Percentiles rank a stretch among this genome's conserved stretches.
These are phyloP conservation scores for Neurospora sp. DNA, from an alignment of 495 filamentous ascomycete species.

Conservation along the genomic window DNA sequence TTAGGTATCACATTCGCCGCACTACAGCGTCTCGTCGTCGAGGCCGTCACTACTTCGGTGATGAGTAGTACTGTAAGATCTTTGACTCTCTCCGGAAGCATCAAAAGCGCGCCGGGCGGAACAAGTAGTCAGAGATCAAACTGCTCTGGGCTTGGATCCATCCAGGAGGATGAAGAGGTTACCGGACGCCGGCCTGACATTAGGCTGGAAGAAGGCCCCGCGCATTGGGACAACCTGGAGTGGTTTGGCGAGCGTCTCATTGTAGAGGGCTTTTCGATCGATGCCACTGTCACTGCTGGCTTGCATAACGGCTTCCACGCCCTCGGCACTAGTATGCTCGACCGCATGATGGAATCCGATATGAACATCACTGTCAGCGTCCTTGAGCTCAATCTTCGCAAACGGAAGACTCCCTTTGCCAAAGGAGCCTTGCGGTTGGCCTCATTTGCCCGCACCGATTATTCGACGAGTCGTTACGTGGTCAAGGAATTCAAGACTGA, in stretches of 20 bases:
- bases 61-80: slow-evolving; percentile 16
- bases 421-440: slow-evolving; percentile 21
- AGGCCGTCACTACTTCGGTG: slow-evolving; percentile 22
- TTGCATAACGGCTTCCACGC: no score
- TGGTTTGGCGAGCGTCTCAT: slow-evolving; percentile 23
- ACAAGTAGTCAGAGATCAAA: background rate
- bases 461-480: slow-evolving; percentile 18
- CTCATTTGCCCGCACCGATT: slow-evolving; percentile 19
- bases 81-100: no score
- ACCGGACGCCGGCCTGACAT: background rate
- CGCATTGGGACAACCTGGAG: slow-evolving; percentile 15
- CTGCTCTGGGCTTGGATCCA: slow-evolving; percentile 3
- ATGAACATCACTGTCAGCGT: slow-evolving; percentile 15
- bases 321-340: slow-evolving; percentile 5
- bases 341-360: slow-evolving; percentile 20
- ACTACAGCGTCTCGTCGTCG: slow-evolving; percentile 23
- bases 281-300: slow-evolving; percentile 1
- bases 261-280: slow-evolving; percentile 20
- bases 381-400: slow-evolving; percentile 17
- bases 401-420: slow-evolving; percentile 20
- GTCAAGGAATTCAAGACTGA: slow-evolving; percentile 22
- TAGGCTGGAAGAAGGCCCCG: slow-evolving; percentile 10
- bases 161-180: slow-evolving; percentile 8
- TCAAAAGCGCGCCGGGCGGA: background rate
- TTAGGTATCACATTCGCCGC: slow-evolving; percentile 19